A percentile compares a stretch with the other conserved stretches of the same genome.
Evolutionary conservation across 345 rosid species (phyloP).

Genomic region (Populus deltoides): DNA sequence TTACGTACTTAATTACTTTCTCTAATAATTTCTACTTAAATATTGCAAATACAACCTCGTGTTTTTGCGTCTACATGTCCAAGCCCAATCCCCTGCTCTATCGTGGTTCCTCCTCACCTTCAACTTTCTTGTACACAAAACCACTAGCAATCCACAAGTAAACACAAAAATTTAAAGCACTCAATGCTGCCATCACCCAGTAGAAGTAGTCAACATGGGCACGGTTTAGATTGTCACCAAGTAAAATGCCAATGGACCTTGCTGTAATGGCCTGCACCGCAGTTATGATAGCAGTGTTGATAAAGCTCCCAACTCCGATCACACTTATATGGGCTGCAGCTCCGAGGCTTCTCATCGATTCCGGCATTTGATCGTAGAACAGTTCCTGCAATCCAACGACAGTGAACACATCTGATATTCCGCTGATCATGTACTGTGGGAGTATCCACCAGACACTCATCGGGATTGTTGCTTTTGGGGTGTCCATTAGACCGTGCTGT

Average conservation of each 20-base stretch:
- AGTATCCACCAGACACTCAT: slow-evolving; percentile 79
- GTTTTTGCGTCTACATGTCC: background rate
- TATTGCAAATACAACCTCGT: background rate
- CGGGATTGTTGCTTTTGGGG: slow-evolving; percentile 55
- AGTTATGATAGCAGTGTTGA: slow-evolving; percentile 54
- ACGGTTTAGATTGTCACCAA: slow-evolving; percentile 61
- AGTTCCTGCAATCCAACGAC: slow-evolving; percentile 81
- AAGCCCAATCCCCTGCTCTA: background rate
- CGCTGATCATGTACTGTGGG: slow-evolving; percentile 71
- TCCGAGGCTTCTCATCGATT: slow-evolving; percentile 73
- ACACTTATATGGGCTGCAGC: slow-evolving; percentile 69
- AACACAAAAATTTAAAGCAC: slow-evolving; percentile 52
- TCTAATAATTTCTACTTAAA: too few relatives aligned
- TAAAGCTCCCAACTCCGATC: slow-evolving; percentile 72
- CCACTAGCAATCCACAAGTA: slow-evolving; percentile 48
- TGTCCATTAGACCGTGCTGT: slow-evolving; percentile 48
- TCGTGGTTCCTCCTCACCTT: background rate
- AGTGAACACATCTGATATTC: slow-evolving; percentile 59
- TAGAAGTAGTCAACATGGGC: slow-evolving; percentile 63
- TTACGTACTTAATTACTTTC: too few relatives aligned
- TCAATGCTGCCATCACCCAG: slow-evolving; percentile 66
- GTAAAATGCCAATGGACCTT: slow-evolving; percentile 46
- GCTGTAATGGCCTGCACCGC: slow-evolving; percentile 48
- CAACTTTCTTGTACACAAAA: slow-evolving; percentile 68
- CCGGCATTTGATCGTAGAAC: slow-evolving; percentile 91